Base-by-base conservation (phyloP, 1,284 basidiomycete genomes). In the Fomitiporia mediterranea region DNA sequence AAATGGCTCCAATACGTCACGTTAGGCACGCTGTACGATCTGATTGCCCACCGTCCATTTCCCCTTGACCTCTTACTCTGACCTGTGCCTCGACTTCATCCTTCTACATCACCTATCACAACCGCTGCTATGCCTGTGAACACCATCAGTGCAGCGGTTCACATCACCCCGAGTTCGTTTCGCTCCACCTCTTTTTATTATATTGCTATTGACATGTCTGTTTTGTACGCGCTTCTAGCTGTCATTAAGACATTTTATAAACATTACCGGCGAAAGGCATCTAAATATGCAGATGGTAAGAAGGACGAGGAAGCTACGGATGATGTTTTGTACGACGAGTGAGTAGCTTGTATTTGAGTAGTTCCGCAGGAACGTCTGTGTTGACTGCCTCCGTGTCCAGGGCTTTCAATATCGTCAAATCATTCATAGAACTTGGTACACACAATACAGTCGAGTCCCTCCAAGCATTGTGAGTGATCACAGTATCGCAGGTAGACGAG, bases 341-440 rank as follows among this genome's bases (percentile, higher is more conserved):
- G 55, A 59, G 79, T 68, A 2, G n/a, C 15, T 17, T 27, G 27
- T 55, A 39, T 34, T 32, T 32, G 13, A 37, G 7, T 56, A 8
- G 9, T 35, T 32, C 34, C 11, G 37, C 46, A 40, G 19, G 39
- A 23, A 35, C 9, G 39, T 35, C 7, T n/a, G n/a, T 25, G 34
- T 6, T 23, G 13, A 21, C 7, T 13, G 2, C 8, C 11, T 34
- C 4, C 34, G 1, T 30, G 8, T 17, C 2, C 56, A 84, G 82
- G 64, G 81, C 81, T 2, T 84, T 84, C 63, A 73, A 84, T 62
- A 83, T 84, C n/a, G 82, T 84, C 13, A 82, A 83, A 71, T 76
- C 80, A 0, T 84, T 85, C 66, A 82, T 85, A 50, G 72, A 79
- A 50, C 64, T 84, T n/a, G 80, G 79, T 11, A 82, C 79, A 0